Evolutionary conservation across 2,329 filamentous ascomycete genomes (phyloP).

Genomic region (Sporothrix sp.): DNA sequence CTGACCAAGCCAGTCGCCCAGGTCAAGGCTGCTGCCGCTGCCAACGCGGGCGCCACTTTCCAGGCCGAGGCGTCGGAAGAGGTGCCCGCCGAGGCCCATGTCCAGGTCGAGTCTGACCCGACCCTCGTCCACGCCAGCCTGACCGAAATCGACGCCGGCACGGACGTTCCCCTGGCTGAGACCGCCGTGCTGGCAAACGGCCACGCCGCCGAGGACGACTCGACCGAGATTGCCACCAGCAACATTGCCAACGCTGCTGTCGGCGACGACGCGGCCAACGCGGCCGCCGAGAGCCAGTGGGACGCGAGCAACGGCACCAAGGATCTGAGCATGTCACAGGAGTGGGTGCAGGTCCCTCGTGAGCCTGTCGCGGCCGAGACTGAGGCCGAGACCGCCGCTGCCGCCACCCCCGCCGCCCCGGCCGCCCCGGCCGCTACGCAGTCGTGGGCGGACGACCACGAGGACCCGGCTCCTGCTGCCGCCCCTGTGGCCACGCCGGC

Average conservation of each 20-base stretch:
- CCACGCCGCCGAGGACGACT: slow-evolving; percentile 4
- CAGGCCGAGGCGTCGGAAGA: slow-evolving; percentile 28
- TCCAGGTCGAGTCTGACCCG: slow-evolving; percentile 46
- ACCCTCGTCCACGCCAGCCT: slow-evolving; percentile 57
- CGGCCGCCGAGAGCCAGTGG: slow-evolving; percentile 58
- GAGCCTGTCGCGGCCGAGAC: slow-evolving; percentile 67
- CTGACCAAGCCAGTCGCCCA: slow-evolving; percentile 37
- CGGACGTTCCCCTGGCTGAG: slow-evolving; percentile 7
- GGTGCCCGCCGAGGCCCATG: slow-evolving; percentile 18
- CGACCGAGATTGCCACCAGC: slow-evolving; percentile 9
- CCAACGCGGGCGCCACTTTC: slow-evolving; percentile 37
- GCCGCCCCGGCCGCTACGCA: slow-evolving; percentile 42
- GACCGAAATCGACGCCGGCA: slow-evolving; percentile 52
- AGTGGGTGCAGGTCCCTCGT: slow-evolving; percentile 68
- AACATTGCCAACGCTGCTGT: slow-evolving; percentile 38
- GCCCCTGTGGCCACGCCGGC: slow-evolving; percentile 23
- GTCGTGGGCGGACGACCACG: slow-evolving; percentile 76
- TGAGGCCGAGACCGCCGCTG: slow-evolving; percentile 60
- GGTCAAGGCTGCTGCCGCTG: slow-evolving; percentile 45
- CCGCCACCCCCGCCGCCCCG: slow-evolving; percentile 48
- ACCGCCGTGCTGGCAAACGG: slow-evolving; percentile 9
- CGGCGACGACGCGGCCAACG: slow-evolving; percentile 44
- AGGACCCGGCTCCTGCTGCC: slow-evolving; percentile 30
- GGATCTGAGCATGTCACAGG: slow-evolving; percentile 42
- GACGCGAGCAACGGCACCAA: slow-evolving; percentile 34